phyloP scores from a whole-genome alignment of 306 rosid genomes.

The Adenanthera pavonina region DNA sequence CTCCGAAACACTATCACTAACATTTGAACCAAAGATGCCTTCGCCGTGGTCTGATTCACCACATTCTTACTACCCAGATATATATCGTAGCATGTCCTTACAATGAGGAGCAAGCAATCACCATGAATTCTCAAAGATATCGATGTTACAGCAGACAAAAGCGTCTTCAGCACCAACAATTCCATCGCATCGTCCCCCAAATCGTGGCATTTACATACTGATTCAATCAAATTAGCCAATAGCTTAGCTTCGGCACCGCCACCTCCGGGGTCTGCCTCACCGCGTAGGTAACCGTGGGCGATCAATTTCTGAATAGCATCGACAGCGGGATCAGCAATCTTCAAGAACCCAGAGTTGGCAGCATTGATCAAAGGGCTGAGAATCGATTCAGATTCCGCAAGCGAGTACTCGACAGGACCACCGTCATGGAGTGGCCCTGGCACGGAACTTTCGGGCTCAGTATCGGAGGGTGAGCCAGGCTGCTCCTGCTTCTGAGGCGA shows the following conservation, averaged over 20 bases:
- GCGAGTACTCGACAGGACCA: conserved; percentile 73
- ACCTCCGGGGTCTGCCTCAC: conserved; percentile 82
- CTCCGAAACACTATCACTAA: conserved; percentile 93
- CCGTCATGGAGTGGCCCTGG: conserved; percentile 96
- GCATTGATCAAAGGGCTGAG: conserved; percentile 88
- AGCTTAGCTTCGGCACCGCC: conserved; percentile 70
- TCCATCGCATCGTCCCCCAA: conserved; percentile 90
- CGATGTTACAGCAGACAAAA: conserved; percentile 92
- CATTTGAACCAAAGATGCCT: conserved; percentile 97
- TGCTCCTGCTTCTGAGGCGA: conserved; percentile 42
- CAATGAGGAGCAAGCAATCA: conserved; percentile 87
- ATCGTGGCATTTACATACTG: conserved; percentile 91
- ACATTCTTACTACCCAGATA: conserved; percentile 81
- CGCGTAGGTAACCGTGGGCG: conserved; percentile 86
- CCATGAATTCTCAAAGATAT: conserved; percentile 93
- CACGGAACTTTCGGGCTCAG: conserved; percentile 56
- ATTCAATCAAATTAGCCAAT: conserved; percentile 75
- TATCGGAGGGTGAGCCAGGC: conserved; percentile 48
- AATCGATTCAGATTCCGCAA: conserved; percentile 78
- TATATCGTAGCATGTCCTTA: conserved; percentile 92
- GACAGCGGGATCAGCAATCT: conserved; percentile 98
- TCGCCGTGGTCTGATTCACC: conserved; percentile 96
- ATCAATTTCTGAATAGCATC: conserved; percentile 92
- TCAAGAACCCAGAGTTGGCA: conserved; percentile 71
- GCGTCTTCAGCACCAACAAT: conserved; percentile 77